Conservation (phyloP, 2,329 filamentous ascomycete genomes). For the Stachybotrys chartarum region DNA sequence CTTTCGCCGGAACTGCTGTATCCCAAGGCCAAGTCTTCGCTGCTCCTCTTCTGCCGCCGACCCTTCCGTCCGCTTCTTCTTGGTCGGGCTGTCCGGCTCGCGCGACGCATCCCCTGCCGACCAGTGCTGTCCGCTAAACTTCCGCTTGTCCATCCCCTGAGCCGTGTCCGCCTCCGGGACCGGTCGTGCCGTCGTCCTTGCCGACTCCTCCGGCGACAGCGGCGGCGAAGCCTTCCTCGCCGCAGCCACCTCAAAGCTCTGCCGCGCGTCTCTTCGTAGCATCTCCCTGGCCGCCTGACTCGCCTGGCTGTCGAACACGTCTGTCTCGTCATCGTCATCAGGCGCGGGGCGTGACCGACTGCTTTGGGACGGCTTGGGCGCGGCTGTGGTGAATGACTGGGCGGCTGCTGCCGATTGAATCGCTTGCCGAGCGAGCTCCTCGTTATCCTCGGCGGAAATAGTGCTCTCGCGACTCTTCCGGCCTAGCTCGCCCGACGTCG, state of each 20-base stretch:
- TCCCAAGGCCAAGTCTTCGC: constrained; percentile 42
- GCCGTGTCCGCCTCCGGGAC: constrained; percentile 5
- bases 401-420: constrained; percentile 45
- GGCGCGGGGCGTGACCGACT: constrained; percentile 10
- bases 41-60: constrained; percentile 26
- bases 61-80: constrained; percentile 40
- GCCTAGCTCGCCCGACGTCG: constrained; percentile 32
- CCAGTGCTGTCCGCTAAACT: constrained; percentile 30
- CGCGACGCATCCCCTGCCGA: constrained; percentile 23
- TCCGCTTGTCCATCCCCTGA: constrained; percentile 42
- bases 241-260: constrained; percentile 43
- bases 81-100: constrained; percentile 38
- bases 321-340: constrained; percentile 27
- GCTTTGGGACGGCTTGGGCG: constrained; percentile 17
- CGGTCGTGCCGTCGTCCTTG: constrained; percentile 42
- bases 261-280: constrained; percentile 53
- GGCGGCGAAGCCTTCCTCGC: constrained; percentile 37
- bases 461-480: constrained; percentile 78
- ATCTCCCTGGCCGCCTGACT: constrained; percentile 71
- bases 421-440: constrained; percentile 48
- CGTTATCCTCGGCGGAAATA: constrained; percentile 63
- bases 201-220: constrained; percentile 33
- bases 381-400: constrained; percentile 19
- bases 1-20: constrained; percentile 32
- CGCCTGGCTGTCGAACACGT: constrained; percentile 66